Conservation (phyloP, 345 rosid genomes). For the Salix suchowensis region DNA sequence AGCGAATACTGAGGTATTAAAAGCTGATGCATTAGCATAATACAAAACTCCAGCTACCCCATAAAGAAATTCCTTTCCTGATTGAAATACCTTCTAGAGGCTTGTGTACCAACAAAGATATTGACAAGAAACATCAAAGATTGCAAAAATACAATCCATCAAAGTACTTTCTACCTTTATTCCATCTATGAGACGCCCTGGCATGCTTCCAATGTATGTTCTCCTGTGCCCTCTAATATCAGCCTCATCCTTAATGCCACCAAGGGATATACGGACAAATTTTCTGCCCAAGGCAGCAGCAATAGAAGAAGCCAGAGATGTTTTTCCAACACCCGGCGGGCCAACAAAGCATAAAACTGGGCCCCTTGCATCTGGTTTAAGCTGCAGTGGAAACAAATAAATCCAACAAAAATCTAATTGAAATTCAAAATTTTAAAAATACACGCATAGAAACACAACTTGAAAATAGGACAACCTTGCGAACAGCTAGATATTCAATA, state of each 20-base stretch:
- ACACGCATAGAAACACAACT: slow-evolving; percentile 8
- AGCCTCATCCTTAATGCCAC: slow-evolving; percentile 99
- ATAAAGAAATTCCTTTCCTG: neutral
- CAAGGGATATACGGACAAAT: slow-evolving; percentile 89
- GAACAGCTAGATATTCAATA: slow-evolving; percentile 96
- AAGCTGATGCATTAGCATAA: neutral
- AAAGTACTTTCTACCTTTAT: slow-evolving; percentile 52
- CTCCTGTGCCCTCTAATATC: slow-evolving; percentile 98
- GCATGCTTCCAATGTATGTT: slow-evolving; percentile 99
- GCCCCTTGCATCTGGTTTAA: slow-evolving; percentile 98
- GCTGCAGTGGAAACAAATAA: slow-evolving; percentile 50
- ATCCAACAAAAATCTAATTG: slow-evolving; percentile 20
- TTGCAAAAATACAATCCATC: neutral
- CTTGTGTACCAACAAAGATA: neutral
- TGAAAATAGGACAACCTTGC: slow-evolving; percentile 59
- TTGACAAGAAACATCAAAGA: neutral
- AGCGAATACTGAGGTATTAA: neutral
- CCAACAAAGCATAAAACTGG: slow-evolving; percentile 98
- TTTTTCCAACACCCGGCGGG: slow-evolving; percentile 99
- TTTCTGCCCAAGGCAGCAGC: slow-evolving; percentile 93
- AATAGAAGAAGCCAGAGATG: slow-evolving; percentile 94
- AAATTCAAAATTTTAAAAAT: slow-evolving; percentile 5
- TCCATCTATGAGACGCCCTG: slow-evolving; percentile 97
- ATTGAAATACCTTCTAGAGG: neutral
- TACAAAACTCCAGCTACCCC: neutral